phyloP scores from a whole-genome alignment of 495 filamentous ascomycete species.

The Trichoderma parareesei region DNA sequence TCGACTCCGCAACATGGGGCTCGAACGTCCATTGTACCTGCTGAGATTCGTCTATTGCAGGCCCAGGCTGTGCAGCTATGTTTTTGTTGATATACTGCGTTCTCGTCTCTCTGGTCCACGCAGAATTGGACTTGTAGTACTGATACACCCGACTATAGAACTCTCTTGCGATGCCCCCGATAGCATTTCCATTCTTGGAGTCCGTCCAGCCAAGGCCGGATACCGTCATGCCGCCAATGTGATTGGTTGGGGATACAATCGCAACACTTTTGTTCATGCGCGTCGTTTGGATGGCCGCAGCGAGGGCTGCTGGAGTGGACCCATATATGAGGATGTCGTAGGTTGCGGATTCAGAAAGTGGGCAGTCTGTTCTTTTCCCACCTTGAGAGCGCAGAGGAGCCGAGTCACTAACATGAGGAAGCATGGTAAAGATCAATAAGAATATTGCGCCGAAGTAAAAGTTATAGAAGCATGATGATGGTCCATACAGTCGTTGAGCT shows the following conservation, averaged over 20 bases:
- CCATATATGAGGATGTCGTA: not conserved
- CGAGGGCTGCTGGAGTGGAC: not conserved
- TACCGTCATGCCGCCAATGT: not conserved
- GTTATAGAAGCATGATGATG: not conserved
- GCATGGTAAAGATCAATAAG: not conserved
- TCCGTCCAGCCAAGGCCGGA: constrained; percentile 1
- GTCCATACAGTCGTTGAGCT: not conserved
- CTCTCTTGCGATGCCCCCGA: not conserved
- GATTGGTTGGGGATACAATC: not conserved
- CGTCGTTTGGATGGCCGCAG: not conserved
- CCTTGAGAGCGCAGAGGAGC: not conserved
- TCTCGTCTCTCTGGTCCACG: not conserved
- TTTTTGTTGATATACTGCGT: not conserved
- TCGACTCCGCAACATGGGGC: not conserved
- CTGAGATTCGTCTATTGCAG: not conserved
- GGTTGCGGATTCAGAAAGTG: not conserved
- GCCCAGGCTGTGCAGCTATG: not conserved
- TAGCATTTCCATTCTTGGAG: not conserved
- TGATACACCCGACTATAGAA: not conserved
- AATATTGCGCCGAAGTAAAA: not conserved
- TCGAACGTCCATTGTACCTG: not conserved
- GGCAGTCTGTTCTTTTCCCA: not conserved
- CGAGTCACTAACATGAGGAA: not conserved
- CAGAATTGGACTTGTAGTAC: not conserved
- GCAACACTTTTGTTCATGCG: not conserved